Evolutionary conservation across 2,329 filamentous ascomycete species (phyloP).

Genomic region (Metarhizium album): DNA sequence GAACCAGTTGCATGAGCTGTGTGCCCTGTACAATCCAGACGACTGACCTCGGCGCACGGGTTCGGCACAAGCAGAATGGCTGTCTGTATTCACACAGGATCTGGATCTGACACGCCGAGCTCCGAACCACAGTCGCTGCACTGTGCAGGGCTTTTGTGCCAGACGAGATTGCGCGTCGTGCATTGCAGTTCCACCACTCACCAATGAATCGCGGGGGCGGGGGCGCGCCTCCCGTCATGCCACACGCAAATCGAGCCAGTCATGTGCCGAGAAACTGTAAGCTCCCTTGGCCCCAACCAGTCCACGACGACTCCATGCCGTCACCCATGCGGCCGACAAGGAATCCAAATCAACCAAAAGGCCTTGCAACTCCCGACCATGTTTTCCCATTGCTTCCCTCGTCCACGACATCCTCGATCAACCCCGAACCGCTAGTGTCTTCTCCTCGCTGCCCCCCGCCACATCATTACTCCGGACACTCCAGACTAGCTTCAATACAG

Average conservation of each 20-base stretch:
- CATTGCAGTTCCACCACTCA: not conserved
- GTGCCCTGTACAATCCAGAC: too few relatives aligned
- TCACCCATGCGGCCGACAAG: not conserved
- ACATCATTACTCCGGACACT: not conserved
- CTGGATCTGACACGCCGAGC: too few relatives aligned
- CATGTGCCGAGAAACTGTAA: constrained; percentile 1
- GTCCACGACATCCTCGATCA: not conserved
- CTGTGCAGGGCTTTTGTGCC: not conserved
- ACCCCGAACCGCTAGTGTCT: not conserved
- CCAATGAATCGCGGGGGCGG: not conserved
- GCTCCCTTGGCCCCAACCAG: not conserved
- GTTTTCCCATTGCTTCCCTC: not conserved
- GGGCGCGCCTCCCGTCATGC: not conserved
- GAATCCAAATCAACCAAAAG: not conserved
- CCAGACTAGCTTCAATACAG: not conserved
- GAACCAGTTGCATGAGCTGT: too few relatives aligned
- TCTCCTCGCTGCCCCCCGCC: too few relatives aligned
- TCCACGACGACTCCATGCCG: not conserved
- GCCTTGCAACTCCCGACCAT: not conserved
- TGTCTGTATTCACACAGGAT: too few relatives aligned
- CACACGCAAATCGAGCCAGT: not conserved
- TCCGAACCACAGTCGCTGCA: too few relatives aligned
- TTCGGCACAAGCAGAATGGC: too few relatives aligned
- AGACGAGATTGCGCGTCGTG: not conserved
- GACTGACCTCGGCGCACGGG: too few relatives aligned